Conservation (phyloP, 106 monocot species). For the Posidonia australis region DNA sequence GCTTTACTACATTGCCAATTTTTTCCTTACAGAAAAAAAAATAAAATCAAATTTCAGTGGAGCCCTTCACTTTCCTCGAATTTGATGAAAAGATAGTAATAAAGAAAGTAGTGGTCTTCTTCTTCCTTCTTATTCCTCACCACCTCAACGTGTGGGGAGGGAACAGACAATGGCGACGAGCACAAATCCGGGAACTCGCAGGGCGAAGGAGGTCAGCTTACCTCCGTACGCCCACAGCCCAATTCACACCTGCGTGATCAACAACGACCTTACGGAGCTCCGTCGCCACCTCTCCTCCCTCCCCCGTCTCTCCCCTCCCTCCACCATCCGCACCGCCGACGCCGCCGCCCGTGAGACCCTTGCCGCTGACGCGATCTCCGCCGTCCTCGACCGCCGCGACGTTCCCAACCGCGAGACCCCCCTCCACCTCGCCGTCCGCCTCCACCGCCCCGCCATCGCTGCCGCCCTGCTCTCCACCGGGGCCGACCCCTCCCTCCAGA, state of each 20-base stretch:
- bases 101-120: too few relatives aligned
- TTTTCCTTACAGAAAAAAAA: too few relatives aligned
- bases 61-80: too few relatives aligned
- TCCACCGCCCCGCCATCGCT: conserved; percentile 21
- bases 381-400: conserved; percentile 66
- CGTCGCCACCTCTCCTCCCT: conserved; percentile 28
- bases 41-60: too few relatives aligned
- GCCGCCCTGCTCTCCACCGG: conserved; percentile 35
- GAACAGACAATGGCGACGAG: background rate
- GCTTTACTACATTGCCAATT: too few relatives aligned
- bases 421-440: conserved; percentile 76
- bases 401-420: conserved; percentile 57
- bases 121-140: too few relatives aligned
- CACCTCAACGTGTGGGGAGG: background rate
- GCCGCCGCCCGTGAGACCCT: conserved; percentile 26
- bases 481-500: conserved; percentile 75
- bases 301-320: conserved; percentile 41
- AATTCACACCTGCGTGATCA: conserved; percentile 35
- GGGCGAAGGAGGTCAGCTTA: background rate
- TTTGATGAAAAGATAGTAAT: too few relatives aligned
- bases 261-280: conserved; percentile 28
- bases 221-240: conserved; percentile 54
- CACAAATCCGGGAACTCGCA: background rate
- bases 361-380: conserved; percentile 27
- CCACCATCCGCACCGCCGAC: conserved; percentile 25